phyloP scores from a whole-genome alignment of 2,329 filamentous ascomycete species.

The Cadophora malorum region DNA sequence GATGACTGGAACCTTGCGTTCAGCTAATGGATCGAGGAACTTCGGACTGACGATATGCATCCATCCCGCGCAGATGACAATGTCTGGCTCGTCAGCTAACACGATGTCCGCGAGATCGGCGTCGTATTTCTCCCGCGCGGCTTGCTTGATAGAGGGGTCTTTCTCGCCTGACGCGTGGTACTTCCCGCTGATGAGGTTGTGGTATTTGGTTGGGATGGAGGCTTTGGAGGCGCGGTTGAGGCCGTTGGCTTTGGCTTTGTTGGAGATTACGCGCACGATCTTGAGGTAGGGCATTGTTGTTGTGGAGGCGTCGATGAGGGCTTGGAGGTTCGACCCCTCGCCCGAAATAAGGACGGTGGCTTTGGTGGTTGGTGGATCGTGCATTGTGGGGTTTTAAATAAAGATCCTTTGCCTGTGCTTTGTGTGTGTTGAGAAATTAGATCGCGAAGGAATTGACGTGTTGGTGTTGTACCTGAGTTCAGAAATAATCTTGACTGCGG shows the following conservation, averaged over 20 bases:
- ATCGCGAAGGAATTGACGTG: not conserved
- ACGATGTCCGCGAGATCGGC: slow-evolving; percentile 69
- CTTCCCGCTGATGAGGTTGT: slow-evolving; percentile 69
- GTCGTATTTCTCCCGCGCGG: slow-evolving; percentile 67
- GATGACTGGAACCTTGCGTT: slow-evolving; percentile 63
- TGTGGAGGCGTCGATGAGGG: slow-evolving; percentile 57
- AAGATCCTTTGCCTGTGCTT: no score
- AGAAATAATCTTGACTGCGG: not conserved
- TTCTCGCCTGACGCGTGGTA: slow-evolving; percentile 49
- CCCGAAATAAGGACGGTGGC: slow-evolving; percentile 70
- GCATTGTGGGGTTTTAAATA: slow-evolving; percentile 1
- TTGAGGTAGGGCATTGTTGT: slow-evolving; percentile 49
- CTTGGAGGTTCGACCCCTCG: slow-evolving; percentile 74
- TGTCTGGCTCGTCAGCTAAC: slow-evolving; percentile 56
- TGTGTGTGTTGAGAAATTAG: not conserved
- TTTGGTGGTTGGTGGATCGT: slow-evolving; percentile 40
- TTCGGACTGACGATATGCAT: slow-evolving; percentile 71
- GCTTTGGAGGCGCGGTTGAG: slow-evolving; percentile 65
- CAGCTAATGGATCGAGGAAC: slow-evolving; percentile 66
- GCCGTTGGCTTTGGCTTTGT: slow-evolving; percentile 68
- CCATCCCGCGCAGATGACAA: slow-evolving; percentile 72
- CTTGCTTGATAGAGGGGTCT: slow-evolving; percentile 51
- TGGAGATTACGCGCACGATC: slow-evolving; percentile 69
- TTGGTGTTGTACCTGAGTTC: not conserved
- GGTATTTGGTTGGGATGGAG: slow-evolving; percentile 67